Evolutionary conservation across 1,139 yeast species (phyloP).

Genomic region (Suhomyces kunorum): DNA sequence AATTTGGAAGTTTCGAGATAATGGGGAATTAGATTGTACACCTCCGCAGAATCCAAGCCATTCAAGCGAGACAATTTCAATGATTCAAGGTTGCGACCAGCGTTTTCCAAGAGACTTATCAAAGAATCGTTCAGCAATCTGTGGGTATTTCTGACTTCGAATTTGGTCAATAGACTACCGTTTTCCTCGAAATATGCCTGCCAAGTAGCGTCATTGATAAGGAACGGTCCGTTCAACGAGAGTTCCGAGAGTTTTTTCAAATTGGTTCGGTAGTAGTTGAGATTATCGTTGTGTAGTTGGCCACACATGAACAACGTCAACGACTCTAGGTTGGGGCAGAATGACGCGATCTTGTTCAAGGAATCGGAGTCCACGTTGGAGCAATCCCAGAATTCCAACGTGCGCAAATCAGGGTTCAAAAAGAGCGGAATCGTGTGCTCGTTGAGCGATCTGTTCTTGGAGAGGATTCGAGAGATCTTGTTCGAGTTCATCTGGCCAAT

Average conservation of each 20-base stretch:
- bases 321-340: slow-evolving; percentile 69
- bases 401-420: slow-evolving; percentile 56
- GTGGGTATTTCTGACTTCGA: slow-evolving; percentile 80
- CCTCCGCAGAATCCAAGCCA: slow-evolving; percentile 58
- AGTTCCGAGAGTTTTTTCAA: slow-evolving; percentile 54
- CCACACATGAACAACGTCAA: slow-evolving; percentile 90
- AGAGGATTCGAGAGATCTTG: slow-evolving; percentile 71
- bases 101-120: slow-evolving; percentile 59
- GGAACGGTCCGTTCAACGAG: slow-evolving; percentile 81
- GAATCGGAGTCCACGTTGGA: slow-evolving; percentile 72
- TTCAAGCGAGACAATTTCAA: slow-evolving; percentile 65
- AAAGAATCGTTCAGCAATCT: slow-evolving; percentile 72
- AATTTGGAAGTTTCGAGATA: slow-evolving; percentile 50
- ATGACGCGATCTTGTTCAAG: slow-evolving; percentile 69
- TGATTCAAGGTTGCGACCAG: slow-evolving; percentile 55
- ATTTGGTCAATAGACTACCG: slow-evolving; percentile 30
- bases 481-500: slow-evolving; percentile 63
- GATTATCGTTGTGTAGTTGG: slow-evolving; percentile 75
- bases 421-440: slow-evolving; percentile 72
- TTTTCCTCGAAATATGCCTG: slow-evolving; percentile 60
- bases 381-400: slow-evolving; percentile 87
- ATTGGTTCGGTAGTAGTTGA: slow-evolving; percentile 62
- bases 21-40: slow-evolving; percentile 67
- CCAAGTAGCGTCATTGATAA: slow-evolving; percentile 79
- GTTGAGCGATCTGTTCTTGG: slow-evolving; percentile 77